Conservation (phyloP, 768 basidiomycete genomes). For the Paxillus involutus region DNA sequence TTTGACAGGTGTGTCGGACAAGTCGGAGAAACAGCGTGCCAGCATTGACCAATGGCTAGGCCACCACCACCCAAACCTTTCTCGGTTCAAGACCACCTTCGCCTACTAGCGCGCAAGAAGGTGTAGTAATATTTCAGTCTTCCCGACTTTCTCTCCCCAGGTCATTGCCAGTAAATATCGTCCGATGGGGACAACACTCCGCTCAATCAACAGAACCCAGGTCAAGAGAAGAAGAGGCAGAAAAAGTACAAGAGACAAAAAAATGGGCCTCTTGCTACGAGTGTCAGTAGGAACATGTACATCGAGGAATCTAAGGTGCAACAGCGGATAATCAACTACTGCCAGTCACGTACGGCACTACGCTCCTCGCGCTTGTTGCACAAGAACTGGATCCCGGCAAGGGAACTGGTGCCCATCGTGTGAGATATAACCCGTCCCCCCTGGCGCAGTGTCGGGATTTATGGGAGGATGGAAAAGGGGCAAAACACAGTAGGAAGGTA, state of each 20-base stretch:
- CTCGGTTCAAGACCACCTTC: conserved; percentile 55
- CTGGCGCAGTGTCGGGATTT: conserved; percentile 24
- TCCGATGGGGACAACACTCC: too few relatives aligned
- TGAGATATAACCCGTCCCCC: too few relatives aligned
- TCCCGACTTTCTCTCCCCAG: conserved; percentile 57
- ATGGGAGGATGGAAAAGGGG: conserved; percentile 51
- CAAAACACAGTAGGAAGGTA: too few relatives aligned
- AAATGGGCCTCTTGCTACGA: too few relatives aligned
- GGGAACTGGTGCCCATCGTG: too few relatives aligned
- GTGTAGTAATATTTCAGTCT: conserved; percentile 60
- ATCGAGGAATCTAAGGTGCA: too few relatives aligned
- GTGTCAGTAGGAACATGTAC: too few relatives aligned
- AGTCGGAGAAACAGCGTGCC: not conserved
- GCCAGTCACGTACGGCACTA: too few relatives aligned
- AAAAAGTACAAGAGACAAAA: too few relatives aligned
- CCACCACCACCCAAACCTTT: conserved; percentile 57
- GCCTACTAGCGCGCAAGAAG: conserved; percentile 45
- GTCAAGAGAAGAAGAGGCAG: too few relatives aligned
- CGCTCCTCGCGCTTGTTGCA: conserved; percentile 56
- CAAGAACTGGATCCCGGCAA: conserved; percentile 52
- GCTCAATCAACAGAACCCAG: too few relatives aligned
- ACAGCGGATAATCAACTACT: too few relatives aligned
- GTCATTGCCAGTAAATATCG: conserved; percentile 51
- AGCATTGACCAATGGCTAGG: not conserved
- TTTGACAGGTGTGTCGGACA: conserved; percentile 52